Evolutionary conservation across 176 grass and related monocot genomes (phyloP).

Genomic region (Urochloa ruziziensis): DNA sequence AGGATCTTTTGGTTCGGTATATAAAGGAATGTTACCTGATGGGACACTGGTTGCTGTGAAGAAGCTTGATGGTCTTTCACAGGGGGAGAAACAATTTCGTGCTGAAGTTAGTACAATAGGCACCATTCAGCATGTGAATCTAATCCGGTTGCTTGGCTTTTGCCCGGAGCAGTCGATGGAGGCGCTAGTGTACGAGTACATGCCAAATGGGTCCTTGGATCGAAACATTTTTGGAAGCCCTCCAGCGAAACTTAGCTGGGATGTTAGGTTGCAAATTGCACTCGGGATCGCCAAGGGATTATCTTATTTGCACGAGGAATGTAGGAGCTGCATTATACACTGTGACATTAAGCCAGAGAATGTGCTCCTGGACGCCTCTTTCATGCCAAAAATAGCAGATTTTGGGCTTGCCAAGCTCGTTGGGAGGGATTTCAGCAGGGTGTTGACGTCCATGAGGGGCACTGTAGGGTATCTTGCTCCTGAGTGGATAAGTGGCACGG

Average conservation of each 20-base stretch:
- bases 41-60: background rate
- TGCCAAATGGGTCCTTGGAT: slow-evolving; percentile 20
- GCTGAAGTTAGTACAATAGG: slow-evolving; percentile 31
- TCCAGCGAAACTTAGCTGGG: background rate
- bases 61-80: slow-evolving; percentile 6
- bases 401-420: slow-evolving; percentile 37
- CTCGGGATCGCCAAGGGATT: slow-evolving; percentile 7
- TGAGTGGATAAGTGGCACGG: slow-evolving; percentile 28
- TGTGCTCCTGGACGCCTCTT: slow-evolving; percentile 19
- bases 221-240: background rate
- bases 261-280: slow-evolving; percentile 25
- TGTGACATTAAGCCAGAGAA: slow-evolving; percentile 40
- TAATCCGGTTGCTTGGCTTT: slow-evolving; percentile 25
- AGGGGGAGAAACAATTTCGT: slow-evolving; percentile 32
- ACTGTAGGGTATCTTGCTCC: slow-evolving; percentile 34
- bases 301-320: slow-evolving; percentile 22
- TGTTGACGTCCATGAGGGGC: slow-evolving; percentile 29
- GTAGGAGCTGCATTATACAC: slow-evolving; percentile 24
- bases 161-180: background rate
- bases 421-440: slow-evolving; percentile 31
- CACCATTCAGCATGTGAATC: slow-evolving; percentile 24
- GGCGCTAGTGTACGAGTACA: slow-evolving; percentile 19
- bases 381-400: slow-evolving; percentile 29
- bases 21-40: slow-evolving; percentile 7
- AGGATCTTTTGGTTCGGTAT: slow-evolving; percentile 24